These are phyloP conservation scores for Fusarium mundagurra DNA, from an alignment of 2,329 filamentous ascomycete species.

Conservation along the genomic window DNA sequence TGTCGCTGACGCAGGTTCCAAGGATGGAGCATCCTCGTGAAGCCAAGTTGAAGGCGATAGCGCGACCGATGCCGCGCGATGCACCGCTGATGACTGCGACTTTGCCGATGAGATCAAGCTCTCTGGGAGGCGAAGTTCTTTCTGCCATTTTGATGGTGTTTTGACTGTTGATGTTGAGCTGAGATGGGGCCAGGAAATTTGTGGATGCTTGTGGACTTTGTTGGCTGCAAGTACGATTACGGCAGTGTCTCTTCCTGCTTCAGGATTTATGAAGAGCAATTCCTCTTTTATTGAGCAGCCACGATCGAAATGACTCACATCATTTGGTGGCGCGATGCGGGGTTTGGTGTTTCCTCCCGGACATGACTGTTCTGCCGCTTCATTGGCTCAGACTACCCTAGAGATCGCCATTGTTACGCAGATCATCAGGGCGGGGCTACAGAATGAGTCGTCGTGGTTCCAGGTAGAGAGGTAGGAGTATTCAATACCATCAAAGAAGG, in stretches of 20 bases:
- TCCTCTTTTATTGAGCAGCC: not conserved
- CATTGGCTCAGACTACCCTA: not conserved
- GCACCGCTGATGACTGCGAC: slow-evolving; percentile 36
- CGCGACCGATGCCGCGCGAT: slow-evolving; percentile 42
- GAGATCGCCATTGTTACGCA: not conserved
- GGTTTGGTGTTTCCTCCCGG: not conserved
- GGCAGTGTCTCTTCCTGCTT: rapidly evolving
- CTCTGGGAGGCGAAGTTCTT: not conserved
- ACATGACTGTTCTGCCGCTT: not conserved
- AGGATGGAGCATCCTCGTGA: slow-evolving; percentile 46
- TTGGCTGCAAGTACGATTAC: rapidly evolving
- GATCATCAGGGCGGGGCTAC: not conserved
- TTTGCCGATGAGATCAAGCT: slow-evolving; percentile 27
- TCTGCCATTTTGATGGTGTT: not conserved
- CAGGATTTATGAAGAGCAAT: rapidly evolving
- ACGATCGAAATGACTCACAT: not conserved
- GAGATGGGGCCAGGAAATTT: rapidly evolving
- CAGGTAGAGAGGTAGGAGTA: rapidly evolving
- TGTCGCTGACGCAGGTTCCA: slow-evolving; percentile 43
- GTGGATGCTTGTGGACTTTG: not conserved
- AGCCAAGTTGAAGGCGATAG: slow-evolving; percentile 42
- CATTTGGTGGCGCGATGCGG: not conserved
- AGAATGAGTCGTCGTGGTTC: not conserved
- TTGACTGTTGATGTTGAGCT: rapidly evolving
- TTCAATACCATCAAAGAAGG: not conserved